Evolutionary conservation across 2,329 filamentous ascomycete genomes (phyloP).

Genomic region (Fusarium solani-melongenae): DNA sequence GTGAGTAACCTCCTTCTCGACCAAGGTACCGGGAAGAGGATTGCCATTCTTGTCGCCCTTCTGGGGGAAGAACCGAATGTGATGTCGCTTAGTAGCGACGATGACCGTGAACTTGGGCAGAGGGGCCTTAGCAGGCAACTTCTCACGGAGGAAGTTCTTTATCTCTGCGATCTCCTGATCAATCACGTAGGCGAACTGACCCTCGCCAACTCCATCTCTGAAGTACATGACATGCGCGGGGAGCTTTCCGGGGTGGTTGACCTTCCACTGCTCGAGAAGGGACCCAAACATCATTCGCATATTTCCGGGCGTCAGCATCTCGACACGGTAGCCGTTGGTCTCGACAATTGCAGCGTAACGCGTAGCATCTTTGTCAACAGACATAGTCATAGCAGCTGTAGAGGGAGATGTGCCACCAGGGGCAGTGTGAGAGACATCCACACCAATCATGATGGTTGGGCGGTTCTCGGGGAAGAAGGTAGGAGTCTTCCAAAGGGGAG

Average conservation of each 20-base stretch:
- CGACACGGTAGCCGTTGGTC: conserved; percentile 83
- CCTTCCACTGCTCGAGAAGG: conserved; percentile 74
- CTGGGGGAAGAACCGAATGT: conserved; percentile 90
- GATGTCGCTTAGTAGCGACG: conserved; percentile 92
- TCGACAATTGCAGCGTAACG: conserved; percentile 83
- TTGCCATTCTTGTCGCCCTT: conserved; percentile 80
- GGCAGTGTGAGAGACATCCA: conserved; percentile 87
- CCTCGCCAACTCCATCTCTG: conserved; percentile 91
- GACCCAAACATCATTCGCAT: conserved; percentile 73
- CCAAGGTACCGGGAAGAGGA: conserved; percentile 84
- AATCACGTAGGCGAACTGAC: conserved; percentile 84
- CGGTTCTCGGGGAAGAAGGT: conserved; percentile 56
- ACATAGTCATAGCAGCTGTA: conserved; percentile 88
- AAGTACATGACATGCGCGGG: conserved; percentile 90
- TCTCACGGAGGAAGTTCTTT: conserved; percentile 65
- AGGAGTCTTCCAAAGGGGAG: conserved; percentile 47
- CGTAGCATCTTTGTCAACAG: conserved; percentile 76
- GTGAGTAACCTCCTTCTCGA: conserved; percentile 91
- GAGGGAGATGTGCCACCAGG: conserved; percentile 76
- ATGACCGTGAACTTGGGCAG: conserved; percentile 82
- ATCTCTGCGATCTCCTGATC: conserved; percentile 81
- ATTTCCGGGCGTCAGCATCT: conserved; percentile 79
- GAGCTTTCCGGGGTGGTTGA: conserved; percentile 52
- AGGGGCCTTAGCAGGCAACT: conserved; percentile 47
- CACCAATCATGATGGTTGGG: conserved; percentile 84